phyloP scores from a whole-genome alignment of 2,329 filamentous ascomycete species.

The Fusarium napiforme region DNA sequence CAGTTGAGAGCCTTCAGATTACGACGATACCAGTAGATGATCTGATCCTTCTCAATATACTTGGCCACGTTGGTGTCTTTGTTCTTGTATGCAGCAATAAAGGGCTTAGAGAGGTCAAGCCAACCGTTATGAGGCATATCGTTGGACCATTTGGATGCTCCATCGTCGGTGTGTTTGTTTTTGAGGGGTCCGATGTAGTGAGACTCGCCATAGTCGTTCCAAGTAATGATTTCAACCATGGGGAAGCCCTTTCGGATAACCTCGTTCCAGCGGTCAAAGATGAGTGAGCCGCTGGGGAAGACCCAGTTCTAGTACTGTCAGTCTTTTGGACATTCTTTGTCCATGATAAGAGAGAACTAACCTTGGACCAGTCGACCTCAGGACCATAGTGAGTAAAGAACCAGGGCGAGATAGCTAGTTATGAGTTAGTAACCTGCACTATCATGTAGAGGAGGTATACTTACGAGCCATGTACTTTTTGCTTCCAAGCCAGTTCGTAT shows the following conservation, averaged over 20 bases:
- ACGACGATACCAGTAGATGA: conserved; percentile 67
- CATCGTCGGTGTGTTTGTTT: conserved; percentile 55
- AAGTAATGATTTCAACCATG: conserved; percentile 60
- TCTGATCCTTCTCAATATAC: conserved; percentile 59
- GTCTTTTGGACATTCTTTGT: conserved; percentile 41
- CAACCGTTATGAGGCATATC: conserved; percentile 63
- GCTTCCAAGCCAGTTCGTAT: conserved; percentile 48
- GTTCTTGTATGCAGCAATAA: conserved; percentile 63
- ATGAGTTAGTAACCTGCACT: neutral
- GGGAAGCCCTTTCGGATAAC: conserved; percentile 57
- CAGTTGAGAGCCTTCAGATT: conserved; percentile 59
- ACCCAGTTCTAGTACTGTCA: conserved; percentile 65
- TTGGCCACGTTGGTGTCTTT: conserved; percentile 52
- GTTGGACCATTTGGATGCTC: conserved; percentile 61
- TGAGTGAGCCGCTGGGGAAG: conserved; percentile 68
- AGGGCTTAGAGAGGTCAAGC: conserved; percentile 64
- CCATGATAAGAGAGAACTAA: rapidly evolving
- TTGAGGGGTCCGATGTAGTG: conserved; percentile 64
- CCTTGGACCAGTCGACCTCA: conserved; percentile 31
- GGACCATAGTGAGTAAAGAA: conserved; percentile 60
- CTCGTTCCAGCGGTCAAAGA: conserved; percentile 67
- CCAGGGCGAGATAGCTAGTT: conserved; percentile 49
- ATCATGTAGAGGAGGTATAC: rapidly evolving
- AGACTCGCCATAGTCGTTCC: conserved; percentile 64
- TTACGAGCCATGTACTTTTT: conserved; percentile 61